phyloP scores from a whole-genome alignment of 208 protist genomes.

The Leishmania braziliensis region DNA sequence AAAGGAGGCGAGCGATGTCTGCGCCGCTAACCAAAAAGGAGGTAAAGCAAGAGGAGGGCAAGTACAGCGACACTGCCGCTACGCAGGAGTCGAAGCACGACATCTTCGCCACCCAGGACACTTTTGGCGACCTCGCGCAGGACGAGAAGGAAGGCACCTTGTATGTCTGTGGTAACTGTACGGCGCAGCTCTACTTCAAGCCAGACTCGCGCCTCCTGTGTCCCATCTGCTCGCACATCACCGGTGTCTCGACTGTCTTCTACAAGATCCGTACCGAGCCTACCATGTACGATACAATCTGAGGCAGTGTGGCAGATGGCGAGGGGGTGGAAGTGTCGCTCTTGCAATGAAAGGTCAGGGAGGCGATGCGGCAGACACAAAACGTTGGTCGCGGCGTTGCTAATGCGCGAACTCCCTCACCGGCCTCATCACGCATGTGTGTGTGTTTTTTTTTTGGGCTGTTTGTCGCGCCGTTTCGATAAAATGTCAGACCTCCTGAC shows the following conservation, averaged over 20 bases:
- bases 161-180: conserved; percentile 89
- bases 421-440: not conserved
- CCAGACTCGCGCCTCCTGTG: conserved; percentile 66
- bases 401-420: not conserved
- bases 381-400: not conserved
- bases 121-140: conserved; percentile 1
- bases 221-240: conserved; percentile 75
- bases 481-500: not conserved
- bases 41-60: conserved; percentile 27
- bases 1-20: conserved; percentile 6
- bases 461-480: not conserved
- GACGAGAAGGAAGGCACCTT: conserved; percentile 48
- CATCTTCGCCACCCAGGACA: conserved; percentile 18
- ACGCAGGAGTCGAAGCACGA: conserved; percentile 38
- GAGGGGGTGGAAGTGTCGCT: not conserved
- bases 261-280: conserved; percentile 87
- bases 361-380: not conserved
- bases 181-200: conserved; percentile 56
- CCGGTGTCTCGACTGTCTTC: conserved; percentile 86
- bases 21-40: conserved; percentile 26
- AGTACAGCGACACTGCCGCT: conserved; percentile 21
- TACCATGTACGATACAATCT: conserved; percentile 90
- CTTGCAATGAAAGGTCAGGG: not conserved
- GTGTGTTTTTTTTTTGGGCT: not conserved
- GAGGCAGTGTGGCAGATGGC: conserved; percentile 7